phyloP scores from a whole-genome alignment of 1,284 basidiomycete genomes.

The Trametes polyzona region DNA sequence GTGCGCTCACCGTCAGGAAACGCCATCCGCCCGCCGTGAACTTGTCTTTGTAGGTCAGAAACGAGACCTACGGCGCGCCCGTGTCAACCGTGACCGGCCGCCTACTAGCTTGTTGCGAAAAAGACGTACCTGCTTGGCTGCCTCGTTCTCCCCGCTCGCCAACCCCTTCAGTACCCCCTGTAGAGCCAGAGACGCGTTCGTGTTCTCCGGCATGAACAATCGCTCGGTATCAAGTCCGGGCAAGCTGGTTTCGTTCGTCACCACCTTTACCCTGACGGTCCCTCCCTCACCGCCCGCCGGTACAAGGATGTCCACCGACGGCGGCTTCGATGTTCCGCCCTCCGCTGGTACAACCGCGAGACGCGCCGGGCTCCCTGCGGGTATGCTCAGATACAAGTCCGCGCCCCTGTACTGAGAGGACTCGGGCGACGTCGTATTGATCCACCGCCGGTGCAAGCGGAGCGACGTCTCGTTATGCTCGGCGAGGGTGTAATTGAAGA shows the following conservation, averaged over 20 bases:
- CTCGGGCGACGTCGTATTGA: constrained; percentile 42
- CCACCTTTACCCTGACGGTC: constrained; percentile 38
- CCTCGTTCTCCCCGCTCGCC: constrained; percentile 29
- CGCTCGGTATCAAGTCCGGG: constrained; percentile 37
- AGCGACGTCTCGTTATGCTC: constrained; percentile 36
- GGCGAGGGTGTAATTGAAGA: constrained; percentile 49
- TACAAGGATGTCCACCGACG: constrained; percentile 38
- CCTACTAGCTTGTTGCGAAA: constrained; percentile 12
- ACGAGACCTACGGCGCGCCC: constrained; percentile 21
- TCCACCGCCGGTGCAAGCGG: constrained; percentile 44
- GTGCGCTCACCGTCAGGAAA: constrained; percentile 38
- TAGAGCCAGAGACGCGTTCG: constrained; percentile 30
- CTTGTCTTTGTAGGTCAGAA: constrained; percentile 40
- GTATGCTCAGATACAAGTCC: constrained; percentile 34
- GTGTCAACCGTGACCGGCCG: neutral
- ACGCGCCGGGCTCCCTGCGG: constrained; percentile 29
- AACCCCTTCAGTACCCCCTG: constrained; percentile 35
- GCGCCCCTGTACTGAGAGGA: constrained; percentile 28
- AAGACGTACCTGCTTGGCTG: constrained; percentile 41
- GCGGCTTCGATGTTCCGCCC: constrained; percentile 37
- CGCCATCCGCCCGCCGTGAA: constrained; percentile 51
- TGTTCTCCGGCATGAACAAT: constrained; percentile 37
- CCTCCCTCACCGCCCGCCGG: constrained; percentile 29
- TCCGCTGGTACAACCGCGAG: constrained; percentile 36
- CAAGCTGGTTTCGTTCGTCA: constrained; percentile 46